A percentile compares a stretch with the other conserved stretches of the same genome.
phyloP scores from a whole-genome alignment of 2,329 filamentous ascomycete genomes.

The Colletotrichum lini region DNA sequence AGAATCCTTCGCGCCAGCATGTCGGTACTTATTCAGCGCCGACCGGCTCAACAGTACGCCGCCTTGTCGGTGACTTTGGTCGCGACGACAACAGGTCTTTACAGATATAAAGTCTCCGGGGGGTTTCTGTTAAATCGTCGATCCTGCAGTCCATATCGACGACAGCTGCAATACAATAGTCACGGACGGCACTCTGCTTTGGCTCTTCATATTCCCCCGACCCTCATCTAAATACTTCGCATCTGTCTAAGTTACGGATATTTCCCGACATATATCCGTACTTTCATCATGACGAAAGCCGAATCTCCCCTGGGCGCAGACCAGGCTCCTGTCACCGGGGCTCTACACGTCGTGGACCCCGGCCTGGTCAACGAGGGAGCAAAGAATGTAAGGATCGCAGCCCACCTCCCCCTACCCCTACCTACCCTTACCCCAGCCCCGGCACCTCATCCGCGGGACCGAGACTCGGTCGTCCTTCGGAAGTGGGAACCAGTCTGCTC shows the following conservation, averaged over 20 bases:
- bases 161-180: not conserved
- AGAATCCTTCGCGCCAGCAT: not conserved
- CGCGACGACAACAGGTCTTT: not conserved
- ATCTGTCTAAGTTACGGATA: too few species aligned
- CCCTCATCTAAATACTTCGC: not conserved
- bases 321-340: conserved; percentile 16
- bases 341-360: conserved; percentile 10
- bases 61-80: not conserved
- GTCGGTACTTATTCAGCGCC: conserved; percentile 25
- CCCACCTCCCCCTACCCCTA: not conserved
- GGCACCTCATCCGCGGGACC: too few species aligned
- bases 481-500: too few species aligned
- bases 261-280: not conserved
- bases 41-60: conserved; percentile 23
- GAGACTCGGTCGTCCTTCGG: too few species aligned
- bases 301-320: conserved; percentile 28
- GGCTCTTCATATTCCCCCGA: not conserved
- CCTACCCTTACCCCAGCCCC: too few species aligned
- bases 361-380: conserved; percentile 47
- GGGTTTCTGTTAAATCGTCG: too few species aligned
- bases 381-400: conserved; percentile 46
- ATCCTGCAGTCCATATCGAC: too few species aligned
- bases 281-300: conserved; percentile 27
- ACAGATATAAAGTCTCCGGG: not conserved
- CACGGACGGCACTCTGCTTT: not conserved